Percentiles rank a stretch among this genome's conserved stretches.
These are phyloP conservation scores for Penicillium sp. DNA, from an alignment of 2,329 filamentous ascomycete species.

Conservation along the genomic window DNA sequence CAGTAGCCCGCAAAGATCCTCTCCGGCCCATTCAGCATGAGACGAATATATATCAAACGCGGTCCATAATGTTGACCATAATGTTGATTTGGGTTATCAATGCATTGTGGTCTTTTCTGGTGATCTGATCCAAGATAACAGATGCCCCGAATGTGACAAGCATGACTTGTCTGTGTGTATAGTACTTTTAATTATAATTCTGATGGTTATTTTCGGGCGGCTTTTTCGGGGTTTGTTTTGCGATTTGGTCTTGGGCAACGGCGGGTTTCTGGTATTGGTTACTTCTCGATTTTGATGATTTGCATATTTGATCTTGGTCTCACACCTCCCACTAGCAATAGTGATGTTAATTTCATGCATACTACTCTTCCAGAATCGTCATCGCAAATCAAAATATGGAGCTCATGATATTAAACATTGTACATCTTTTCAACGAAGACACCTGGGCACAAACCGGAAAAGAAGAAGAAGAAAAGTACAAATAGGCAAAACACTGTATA, in stretches of 20 bases:
- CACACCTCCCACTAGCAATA: too few species aligned
- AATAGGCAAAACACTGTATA: too few species aligned
- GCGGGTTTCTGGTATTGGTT: background rate
- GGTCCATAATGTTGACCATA: background rate
- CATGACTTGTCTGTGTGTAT: background rate
- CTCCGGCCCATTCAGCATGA: background rate
- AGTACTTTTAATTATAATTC: background rate
- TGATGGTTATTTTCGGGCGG: background rate
- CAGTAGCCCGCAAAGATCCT: constrained; percentile 16
- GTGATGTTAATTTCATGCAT: too few species aligned
- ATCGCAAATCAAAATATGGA: too few species aligned
- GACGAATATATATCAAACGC: background rate
- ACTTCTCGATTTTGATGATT: background rate
- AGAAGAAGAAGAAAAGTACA: too few species aligned
- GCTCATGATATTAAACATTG: too few species aligned
- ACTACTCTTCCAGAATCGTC: too few species aligned
- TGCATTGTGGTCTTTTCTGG: background rate
- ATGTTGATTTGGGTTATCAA: background rate
- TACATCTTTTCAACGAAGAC: too few species aligned
- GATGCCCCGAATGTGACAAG: too few species aligned
- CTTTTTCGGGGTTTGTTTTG: background rate
- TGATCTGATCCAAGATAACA: background rate
- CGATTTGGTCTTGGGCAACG: background rate
- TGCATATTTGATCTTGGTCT: background rate
- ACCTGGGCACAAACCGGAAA: background rate